Percentiles rank a stretch among this genome's conserved stretches.
These are phyloP conservation scores for Pulveroboletus sp. DNA, from an alignment of 768 basidiomycete genomes.

Conservation along the genomic window DNA sequence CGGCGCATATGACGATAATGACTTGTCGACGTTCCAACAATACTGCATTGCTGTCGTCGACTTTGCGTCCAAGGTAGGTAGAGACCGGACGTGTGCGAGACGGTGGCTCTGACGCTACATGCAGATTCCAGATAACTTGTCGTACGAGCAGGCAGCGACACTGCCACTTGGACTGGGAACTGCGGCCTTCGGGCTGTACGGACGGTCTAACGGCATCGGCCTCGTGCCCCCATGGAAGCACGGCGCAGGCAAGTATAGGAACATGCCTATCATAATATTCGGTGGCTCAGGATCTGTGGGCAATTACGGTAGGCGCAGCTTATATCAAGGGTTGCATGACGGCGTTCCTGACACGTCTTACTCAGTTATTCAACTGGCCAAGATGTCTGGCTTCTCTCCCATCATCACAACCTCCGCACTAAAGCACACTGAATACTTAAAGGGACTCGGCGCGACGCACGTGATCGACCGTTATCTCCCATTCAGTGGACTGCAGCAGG, in stretches of 20 bases:
- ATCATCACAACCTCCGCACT: constrained; percentile 34
- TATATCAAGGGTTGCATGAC: constrained; percentile 4
- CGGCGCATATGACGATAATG: constrained; percentile 35
- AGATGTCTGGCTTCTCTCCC: constrained; percentile 37
- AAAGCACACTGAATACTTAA: constrained; percentile 34
- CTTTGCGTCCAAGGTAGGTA: constrained; percentile 36
- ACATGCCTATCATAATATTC: constrained; percentile 42
- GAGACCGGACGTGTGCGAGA: not conserved
- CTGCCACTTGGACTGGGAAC: constrained; percentile 47
- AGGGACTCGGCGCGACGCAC: constrained; percentile 31
- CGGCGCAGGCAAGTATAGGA: constrained; percentile 39
- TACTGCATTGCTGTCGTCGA: constrained; percentile 39
- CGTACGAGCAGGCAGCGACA: constrained; percentile 46
- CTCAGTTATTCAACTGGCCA: constrained; percentile 37
- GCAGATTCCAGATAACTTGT: constrained; percentile 43
- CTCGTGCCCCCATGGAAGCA: constrained; percentile 37
- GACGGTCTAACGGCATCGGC: constrained; percentile 36
- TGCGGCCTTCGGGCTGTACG: constrained; percentile 48
- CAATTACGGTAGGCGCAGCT: constrained; percentile 39
- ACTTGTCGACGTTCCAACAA: constrained; percentile 41
- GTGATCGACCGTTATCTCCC: constrained; percentile 30
- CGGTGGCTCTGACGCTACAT: constrained; percentile 5
- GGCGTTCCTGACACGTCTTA: constrained; percentile 11
- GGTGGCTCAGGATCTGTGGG: constrained; percentile 49
- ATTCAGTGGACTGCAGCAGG: constrained; percentile 30